Evolutionary conservation across 805 yeast genomes (phyloP).

Genomic region (Metschnikowia orientalis): DNA sequence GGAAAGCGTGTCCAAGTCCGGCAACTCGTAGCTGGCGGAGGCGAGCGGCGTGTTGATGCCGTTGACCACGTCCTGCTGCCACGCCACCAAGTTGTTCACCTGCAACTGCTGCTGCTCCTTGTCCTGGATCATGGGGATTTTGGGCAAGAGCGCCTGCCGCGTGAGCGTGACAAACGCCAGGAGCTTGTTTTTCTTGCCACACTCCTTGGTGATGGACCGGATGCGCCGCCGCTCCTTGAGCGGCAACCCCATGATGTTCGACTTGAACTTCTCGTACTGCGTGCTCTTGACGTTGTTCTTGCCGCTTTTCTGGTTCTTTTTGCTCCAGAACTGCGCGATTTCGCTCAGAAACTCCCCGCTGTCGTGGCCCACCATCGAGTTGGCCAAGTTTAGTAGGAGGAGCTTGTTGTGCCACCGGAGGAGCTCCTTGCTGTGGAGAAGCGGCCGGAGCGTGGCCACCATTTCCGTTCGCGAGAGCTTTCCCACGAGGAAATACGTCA

Average conservation of each 20-base stretch:
- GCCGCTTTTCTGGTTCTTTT: conserved; percentile 40
- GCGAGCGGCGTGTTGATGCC: conserved; percentile 80
- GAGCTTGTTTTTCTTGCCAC: conserved; percentile 74
- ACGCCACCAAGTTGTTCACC: conserved; percentile 57
- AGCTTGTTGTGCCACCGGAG: conserved; percentile 77
- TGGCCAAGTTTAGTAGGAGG: conserved; percentile 75
- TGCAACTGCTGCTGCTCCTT: conserved; percentile 41
- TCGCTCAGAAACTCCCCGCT: conserved; percentile 43
- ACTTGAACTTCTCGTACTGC: conserved; percentile 78
- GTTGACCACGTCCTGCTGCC: conserved; percentile 90
- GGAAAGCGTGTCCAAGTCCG: conserved; percentile 68
- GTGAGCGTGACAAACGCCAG: conserved; percentile 64
- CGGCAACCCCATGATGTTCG: conserved; percentile 81
- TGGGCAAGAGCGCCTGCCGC: conserved; percentile 72
- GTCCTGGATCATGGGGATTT: conserved; percentile 70
- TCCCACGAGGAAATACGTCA: conserved; percentile 74
- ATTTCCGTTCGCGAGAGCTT: conserved; percentile 75
- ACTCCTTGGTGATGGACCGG: conserved; percentile 75
- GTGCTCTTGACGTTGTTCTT: conserved; percentile 49
- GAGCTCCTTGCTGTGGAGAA: conserved; percentile 43
- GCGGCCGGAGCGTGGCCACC: conserved; percentile 50
- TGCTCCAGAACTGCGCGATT: conserved; percentile 44
- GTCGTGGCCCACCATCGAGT: conserved; percentile 53
- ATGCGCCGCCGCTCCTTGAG: conserved; percentile 80
- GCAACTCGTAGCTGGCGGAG: conserved; percentile 73